Evolutionary conservation across 2,329 filamentous ascomycete species (phyloP), one percentile per base, ranked within the genome.

Genomic region (Beauveria asiatica): DNA sequence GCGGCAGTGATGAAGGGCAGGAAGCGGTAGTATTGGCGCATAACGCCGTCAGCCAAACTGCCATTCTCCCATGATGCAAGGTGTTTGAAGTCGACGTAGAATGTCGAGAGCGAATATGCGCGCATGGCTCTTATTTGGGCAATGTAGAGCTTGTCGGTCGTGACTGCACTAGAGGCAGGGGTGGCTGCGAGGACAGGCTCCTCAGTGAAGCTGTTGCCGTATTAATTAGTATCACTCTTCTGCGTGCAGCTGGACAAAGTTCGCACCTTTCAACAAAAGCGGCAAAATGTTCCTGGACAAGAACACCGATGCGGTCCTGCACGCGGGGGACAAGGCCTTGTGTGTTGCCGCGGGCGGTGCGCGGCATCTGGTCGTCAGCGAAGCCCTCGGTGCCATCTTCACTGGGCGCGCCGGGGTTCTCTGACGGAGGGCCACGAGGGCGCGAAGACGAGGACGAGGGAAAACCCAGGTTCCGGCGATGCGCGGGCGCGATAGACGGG

Each of bases 1-100:
- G 88, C 92, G 64, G 89, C 85, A 23, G 89, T 91, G 68, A 99
- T 83, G 72, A 94, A 99, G 3, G 94, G 94, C 25, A 95, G 81
- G 72, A 96, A 96, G 66, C 94, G 90, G 74, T 97, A 97, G 78
- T 97, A 97, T 70, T 95, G 89, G 67, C 86, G 87, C 65, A 92
- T 88, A 63, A 97, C 88, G 55, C 91, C 93, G 63, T 90, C 87
- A 46, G 93, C 91, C 57, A 99, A 78, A 61, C 89, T 86, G 57
- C 89, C 90, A 66, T 92, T 88, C 67, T 89, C 86, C 72, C 87
- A 88, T 41, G 85, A 82, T 60, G 86, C 83, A 33, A 99, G 78
- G 73, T 99, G 94, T 65, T 86, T 90, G 75, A 87, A 94, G 75
- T 95, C 90, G 69, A 95, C 83, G 71, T 94, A 95, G 61, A 94